Percentiles rank a stretch among this genome's conserved stretches.
Evolutionary conservation across 768 basidiomycete species (phyloP).

Genomic region (Rhodotorula diobovata): DNA sequence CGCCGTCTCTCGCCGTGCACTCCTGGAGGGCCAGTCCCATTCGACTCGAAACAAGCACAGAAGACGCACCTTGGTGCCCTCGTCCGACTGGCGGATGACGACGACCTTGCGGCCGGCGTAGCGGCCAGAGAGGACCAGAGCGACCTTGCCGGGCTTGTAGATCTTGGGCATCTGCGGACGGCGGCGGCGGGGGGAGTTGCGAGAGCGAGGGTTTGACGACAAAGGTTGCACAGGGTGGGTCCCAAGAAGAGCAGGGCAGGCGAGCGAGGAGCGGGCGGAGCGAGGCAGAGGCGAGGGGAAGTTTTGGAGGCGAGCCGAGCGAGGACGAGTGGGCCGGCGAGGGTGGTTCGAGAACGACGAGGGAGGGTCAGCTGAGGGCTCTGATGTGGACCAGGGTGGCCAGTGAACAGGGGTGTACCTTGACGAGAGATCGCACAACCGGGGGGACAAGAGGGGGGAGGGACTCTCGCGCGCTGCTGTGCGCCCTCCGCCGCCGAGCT

Average conservation of each 20-base stretch:
- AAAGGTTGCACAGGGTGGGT: no score
- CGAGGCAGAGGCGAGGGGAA: not conserved
- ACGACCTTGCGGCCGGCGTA: conserved; percentile 99
- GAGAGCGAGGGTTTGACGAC: no score
- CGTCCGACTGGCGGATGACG: conserved; percentile 94
- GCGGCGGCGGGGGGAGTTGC: not conserved
- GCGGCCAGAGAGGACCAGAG: conserved; percentile 58
- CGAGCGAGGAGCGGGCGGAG: not conserved
- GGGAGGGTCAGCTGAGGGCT: conserved; percentile 8
- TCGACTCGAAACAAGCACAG: not conserved
- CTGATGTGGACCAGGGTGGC: not conserved
- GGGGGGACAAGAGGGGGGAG: not conserved
- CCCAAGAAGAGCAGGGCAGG: not conserved
- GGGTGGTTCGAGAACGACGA: not conserved
- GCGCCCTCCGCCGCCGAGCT: no score
- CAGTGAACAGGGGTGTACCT: not conserved
- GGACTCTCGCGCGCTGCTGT: no score
- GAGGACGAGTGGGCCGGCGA: not conserved
- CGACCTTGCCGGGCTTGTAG: conserved; percentile 54
- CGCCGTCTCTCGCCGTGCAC: not conserved
- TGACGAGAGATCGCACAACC: conserved; percentile 6
- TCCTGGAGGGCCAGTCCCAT: no score
- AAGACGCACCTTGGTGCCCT: conserved; percentile 69
- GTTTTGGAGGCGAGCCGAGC: not conserved
- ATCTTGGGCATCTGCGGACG: conserved; percentile 43